These are phyloP conservation scores for Rhizopus stolonifer DNA, from an alignment of 371 early-diverging fungal species.

Conservation along the genomic window DNA sequence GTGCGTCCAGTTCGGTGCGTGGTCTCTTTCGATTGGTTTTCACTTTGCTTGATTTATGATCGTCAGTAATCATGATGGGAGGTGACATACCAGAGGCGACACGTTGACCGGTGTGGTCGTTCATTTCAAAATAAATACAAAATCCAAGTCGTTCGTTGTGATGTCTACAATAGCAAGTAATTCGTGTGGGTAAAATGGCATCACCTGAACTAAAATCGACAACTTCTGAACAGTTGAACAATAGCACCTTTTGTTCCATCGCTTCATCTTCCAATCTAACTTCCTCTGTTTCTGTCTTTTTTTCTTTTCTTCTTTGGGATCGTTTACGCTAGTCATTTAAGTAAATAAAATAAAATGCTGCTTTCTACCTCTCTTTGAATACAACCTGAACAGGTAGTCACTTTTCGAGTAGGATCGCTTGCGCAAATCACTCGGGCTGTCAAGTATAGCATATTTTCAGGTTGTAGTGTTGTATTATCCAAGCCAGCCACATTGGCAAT, in stretches of 20 bases:
- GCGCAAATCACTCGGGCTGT: constrained; percentile 85
- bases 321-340: constrained; percentile 39
- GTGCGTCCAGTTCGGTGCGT: constrained; percentile 29
- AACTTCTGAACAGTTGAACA: constrained; percentile 87
- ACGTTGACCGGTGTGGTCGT: constrained; percentile 66
- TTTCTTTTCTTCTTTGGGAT: constrained; percentile 56
- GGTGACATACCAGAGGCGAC: constrained; percentile 86
- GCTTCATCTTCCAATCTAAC: constrained; percentile 43
- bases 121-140: constrained; percentile 77
- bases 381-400: constrained; percentile 83
- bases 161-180: constrained; percentile 95
- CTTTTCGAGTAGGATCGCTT: constrained; percentile 75
- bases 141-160: constrained; percentile 91
- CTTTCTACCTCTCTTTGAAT: constrained; percentile 76
- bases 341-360: background rate
- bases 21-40: constrained; percentile 53
- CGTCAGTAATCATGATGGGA: constrained; percentile 95
- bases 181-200: constrained; percentile 85
- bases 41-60: constrained; percentile 86
- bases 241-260: constrained; percentile 67
- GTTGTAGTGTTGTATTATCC: constrained; percentile 24
- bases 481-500: constrained; percentile 9
- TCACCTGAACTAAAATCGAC: constrained; percentile 91
- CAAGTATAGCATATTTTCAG: constrained; percentile 59
- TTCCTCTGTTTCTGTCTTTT: constrained; percentile 29